Percentiles rank a stretch among this genome's conserved stretches.
These are phyloP conservation scores for Talaromyces sp. DNA, from an alignment of 2,329 filamentous ascomycete species.

Conservation along the genomic window DNA sequence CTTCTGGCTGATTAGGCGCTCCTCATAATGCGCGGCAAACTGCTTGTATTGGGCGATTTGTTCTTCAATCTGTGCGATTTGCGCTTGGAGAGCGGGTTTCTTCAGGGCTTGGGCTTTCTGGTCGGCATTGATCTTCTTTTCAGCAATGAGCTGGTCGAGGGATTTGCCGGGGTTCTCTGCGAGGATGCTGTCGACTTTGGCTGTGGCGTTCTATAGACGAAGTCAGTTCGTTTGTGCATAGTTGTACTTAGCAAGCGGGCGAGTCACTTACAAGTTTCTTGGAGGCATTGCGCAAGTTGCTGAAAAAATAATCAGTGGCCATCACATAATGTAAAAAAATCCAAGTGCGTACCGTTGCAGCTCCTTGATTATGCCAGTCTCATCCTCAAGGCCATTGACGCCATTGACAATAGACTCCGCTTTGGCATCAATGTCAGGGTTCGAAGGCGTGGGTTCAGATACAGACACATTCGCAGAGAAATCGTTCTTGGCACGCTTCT, in stretches of 20 bases:
- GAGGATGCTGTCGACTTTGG: constrained; percentile 60
- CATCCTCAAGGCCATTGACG: constrained; percentile 45
- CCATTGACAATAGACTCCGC: constrained; percentile 50
- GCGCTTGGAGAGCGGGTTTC: constrained; percentile 59
- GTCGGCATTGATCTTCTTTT: constrained; percentile 63
- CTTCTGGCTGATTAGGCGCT: constrained; percentile 55
- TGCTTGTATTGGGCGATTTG: constrained; percentile 60
- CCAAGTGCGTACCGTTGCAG: constrained; percentile 71
- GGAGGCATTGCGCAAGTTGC: constrained; percentile 84
- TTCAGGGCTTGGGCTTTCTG: constrained; percentile 62
- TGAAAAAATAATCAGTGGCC: constrained; percentile 36
- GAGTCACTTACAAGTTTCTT: constrained; percentile 79
- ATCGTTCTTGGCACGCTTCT: constrained; percentile 52
- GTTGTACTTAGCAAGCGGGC: not conserved
- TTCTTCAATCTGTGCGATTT: constrained; percentile 57
- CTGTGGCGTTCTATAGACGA: constrained; percentile 50
- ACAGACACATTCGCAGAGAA: constrained; percentile 49
- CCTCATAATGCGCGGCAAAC: constrained; percentile 58
- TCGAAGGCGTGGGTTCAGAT: constrained; percentile 23
- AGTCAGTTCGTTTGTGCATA: not conserved
- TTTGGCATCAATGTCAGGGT: constrained; percentile 24
- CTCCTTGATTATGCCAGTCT: constrained; percentile 81
- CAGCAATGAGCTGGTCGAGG: constrained; percentile 60
- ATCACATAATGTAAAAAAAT: not conserved
- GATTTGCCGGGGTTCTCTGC: constrained; percentile 58